phyloP scores from a whole-genome alignment of 2,329 filamentous ascomycete genomes.

The Ceratocystis cacaofunesta region DNA sequence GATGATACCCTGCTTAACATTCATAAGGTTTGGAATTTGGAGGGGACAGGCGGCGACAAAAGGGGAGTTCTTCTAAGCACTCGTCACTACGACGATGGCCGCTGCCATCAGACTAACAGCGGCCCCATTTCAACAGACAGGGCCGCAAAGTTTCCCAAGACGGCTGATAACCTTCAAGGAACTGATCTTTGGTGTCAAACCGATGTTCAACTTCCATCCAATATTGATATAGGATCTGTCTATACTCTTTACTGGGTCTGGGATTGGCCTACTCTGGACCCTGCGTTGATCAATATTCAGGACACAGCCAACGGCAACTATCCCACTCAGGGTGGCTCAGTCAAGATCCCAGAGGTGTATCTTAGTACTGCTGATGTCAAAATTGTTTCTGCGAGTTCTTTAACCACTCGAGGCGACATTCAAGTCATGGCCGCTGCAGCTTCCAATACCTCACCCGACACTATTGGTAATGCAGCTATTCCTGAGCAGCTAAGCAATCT shows the following conservation, averaged over 20 bases:
- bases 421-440: not conserved
- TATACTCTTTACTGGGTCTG: conserved; percentile 93
- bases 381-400: conserved; percentile 20
- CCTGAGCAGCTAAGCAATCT: conserved; percentile 31
- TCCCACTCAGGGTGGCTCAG: conserved; percentile 20
- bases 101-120: conserved; percentile 70
- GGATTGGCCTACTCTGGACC: conserved; percentile 63
- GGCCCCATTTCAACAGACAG: conserved; percentile 44
- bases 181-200: conserved; percentile 64
- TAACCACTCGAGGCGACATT: not conserved
- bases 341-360: conserved; percentile 27
- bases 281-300: conserved; percentile 28
- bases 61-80: conserved; percentile 62
- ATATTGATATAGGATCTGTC: conserved; percentile 44
- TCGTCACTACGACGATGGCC: conserved; percentile 75
- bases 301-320: conserved; percentile 29
- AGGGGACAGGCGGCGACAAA: conserved; percentile 67
- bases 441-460: conserved; percentile 20
- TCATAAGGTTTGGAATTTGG: conserved; percentile 60
- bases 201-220: conserved; percentile 58
- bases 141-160: conserved; percentile 37
- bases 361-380: conserved; percentile 29
- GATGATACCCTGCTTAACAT: conserved; percentile 45
- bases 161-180: conserved; percentile 36
- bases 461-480: conserved; percentile 32